Evolutionary conservation across 1,139 yeast genomes (phyloP), one percentile per base, ranked within the genome.

Genomic region (Wickerhamomyces sp.): DNA sequence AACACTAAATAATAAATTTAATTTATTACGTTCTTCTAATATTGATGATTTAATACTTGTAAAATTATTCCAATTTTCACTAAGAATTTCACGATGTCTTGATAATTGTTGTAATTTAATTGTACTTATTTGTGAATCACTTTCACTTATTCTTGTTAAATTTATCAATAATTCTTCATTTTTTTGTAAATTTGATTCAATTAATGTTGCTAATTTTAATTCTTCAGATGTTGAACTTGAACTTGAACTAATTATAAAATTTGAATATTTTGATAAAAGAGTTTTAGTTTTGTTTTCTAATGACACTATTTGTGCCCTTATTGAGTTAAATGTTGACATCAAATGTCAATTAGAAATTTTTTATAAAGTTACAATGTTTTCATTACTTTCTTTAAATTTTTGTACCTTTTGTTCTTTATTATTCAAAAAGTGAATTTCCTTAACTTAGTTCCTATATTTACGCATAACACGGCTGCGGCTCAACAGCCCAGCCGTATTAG

Each of bases 71-170:
- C 77, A 73, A 63, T 88, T 94, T 46, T 90, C 95, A 45, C 71
- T 75, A 34, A 89, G 69, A 29, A 79, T 76, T 62, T 90, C 96
- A 56, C 78, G 79, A 62, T 90, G 96, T 48, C 98, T 79, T 46
- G 84, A 80, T 40, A 90, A 68, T 62, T 93, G 98, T 58, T 87
- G 93, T 36, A 81, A 65, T 64, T 88, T 87, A 0, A 93, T 78
- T 1, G 93, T 78, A 2, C 90, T 76, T 7, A 83, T 69, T n/a
- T 72, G 65, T 15, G 74, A 61, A 55, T 81, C 85, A 4, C 82
- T 70, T 44, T 84, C 89, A 40, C 80, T 76, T 31, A 73, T 63
- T 45, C 71, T 65, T 43, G 63, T 60, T 43, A 69, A 64, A 42
- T 38, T 69, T 54, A 39, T 68, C 64, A 39, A 69, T 55, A 45